A percentile compares a stretch with the other conserved stretches of the same genome.
These are phyloP conservation scores for Epichloe brachyelytri DNA, from an alignment of 2,329 filamentous ascomycete genomes.

Conservation along the genomic window DNA sequence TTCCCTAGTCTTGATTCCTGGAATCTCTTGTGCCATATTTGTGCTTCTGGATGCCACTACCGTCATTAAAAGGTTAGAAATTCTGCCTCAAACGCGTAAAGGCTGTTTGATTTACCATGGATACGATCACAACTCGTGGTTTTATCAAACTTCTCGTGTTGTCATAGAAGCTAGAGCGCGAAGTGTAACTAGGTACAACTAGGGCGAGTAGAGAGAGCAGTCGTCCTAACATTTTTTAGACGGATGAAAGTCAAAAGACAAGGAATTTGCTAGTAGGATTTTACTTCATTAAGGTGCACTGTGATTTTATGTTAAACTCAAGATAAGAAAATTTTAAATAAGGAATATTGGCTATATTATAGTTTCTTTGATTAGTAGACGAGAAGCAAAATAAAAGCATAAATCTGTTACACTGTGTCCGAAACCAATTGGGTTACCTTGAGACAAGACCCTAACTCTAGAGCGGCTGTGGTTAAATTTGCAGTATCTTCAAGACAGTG, in stretches of 20 bases:
- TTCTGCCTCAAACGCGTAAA: constrained; percentile 2
- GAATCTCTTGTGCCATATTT: constrained; percentile 46
- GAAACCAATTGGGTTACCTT: not conserved
- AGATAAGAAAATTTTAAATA: not conserved
- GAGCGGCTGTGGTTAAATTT: not conserved
- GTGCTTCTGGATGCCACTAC: constrained; percentile 50
- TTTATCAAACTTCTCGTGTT: not conserved
- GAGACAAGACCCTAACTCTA: not conserved
- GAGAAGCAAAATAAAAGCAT: not conserved
- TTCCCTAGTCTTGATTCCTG: constrained; percentile 33
- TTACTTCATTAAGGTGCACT: not conserved
- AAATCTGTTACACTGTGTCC: not conserved
- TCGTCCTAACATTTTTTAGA: not conserved
- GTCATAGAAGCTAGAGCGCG: not conserved
- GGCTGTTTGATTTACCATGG: constrained; percentile 37
- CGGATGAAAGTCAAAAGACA: not conserved
- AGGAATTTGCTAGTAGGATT: not conserved
- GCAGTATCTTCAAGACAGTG: not conserved
- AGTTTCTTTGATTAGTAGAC: not conserved
- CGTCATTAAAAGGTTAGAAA: not conserved
- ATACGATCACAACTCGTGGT: constrained; percentile 30
- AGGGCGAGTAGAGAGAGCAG: not conserved
- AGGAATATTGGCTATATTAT: not conserved
- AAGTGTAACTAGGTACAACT: not conserved
- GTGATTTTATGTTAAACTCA: not conserved